Conservation (phyloP, 2,329 filamentous ascomycete genomes). For the Epichloe glyceriae region DNA sequence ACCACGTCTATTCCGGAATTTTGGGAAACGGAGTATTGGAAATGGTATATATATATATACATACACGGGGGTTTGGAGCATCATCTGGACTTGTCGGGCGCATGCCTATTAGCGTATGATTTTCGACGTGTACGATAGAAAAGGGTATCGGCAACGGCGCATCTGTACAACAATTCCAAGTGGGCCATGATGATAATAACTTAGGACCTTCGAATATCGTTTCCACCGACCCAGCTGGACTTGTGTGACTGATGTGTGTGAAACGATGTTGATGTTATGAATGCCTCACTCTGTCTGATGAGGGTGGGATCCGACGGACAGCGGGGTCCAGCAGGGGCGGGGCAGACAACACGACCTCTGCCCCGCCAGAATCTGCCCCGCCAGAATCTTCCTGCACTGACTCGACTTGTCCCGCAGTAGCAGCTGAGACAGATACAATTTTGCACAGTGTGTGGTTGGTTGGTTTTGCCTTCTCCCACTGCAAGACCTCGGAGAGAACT, state of each 20-base stretch:
- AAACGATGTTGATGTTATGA: no score
- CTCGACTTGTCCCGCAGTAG: neutral
- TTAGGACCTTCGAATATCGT: neutral
- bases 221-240: neutral
- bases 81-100: neutral
- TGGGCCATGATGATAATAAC: neutral
- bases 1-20: neutral
- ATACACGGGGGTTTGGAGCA: neutral
- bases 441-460: neutral
- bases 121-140: slow-evolving; percentile 2
- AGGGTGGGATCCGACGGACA: neutral
- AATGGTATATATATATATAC: neutral
- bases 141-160: neutral
- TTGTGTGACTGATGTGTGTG: neutral
- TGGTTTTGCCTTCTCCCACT: no score
- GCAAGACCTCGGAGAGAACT: neutral
- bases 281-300: no score
- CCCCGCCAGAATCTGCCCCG: neutral
- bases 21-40: slow-evolving; percentile 2
- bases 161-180: slow-evolving; percentile 2
- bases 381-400: neutral
- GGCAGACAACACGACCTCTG: neutral
- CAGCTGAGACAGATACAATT: neutral
- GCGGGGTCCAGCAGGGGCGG: neutral
- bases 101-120: slow-evolving; percentile 1